Percentiles rank a stretch among this genome's conserved stretches.
phyloP scores from a whole-genome alignment of 805 yeast species.

The Kazachstania psychrophila region DNA sequence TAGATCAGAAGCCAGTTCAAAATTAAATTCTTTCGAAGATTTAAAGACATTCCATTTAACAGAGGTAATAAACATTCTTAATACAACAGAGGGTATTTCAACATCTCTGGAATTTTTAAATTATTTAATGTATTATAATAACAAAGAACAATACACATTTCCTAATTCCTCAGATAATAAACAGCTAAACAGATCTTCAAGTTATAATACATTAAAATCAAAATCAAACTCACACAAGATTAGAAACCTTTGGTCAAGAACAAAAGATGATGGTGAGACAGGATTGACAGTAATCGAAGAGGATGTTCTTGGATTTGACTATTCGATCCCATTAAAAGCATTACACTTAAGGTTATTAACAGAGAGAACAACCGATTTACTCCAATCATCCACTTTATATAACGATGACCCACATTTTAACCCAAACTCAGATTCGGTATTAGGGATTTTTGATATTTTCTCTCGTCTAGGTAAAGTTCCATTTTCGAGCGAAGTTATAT shows the following conservation, averaged over 20 bases:
- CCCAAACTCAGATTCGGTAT: conserved; percentile 22
- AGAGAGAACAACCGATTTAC: conserved; percentile 59
- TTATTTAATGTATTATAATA: conserved; percentile 14
- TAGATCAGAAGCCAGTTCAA: neutral
- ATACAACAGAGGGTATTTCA: conserved; percentile 26
- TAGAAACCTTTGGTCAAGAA: conserved; percentile 13
- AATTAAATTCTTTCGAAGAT: conserved; percentile 15
- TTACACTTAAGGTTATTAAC: conserved; percentile 48
- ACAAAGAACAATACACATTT: conserved; percentile 1
- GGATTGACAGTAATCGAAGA: conserved; percentile 16
- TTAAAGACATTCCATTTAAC: conserved; percentile 14
- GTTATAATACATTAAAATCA: conserved; percentile 14
- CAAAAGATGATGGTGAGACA: conserved; percentile 18
- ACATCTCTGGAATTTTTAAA: conserved; percentile 24
- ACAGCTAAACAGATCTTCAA: conserved; percentile 13
- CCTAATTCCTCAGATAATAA: neutral
- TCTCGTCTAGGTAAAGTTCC: conserved; percentile 33
- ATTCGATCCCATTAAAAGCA: conserved; percentile 15
- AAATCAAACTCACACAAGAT: conserved; percentile 12
- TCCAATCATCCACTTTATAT: conserved; percentile 48
- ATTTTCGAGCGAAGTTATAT: conserved; percentile 61
- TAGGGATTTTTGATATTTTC: conserved; percentile 31
- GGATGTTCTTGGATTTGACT: conserved; percentile 19
- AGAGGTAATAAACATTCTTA: conserved; percentile 18
- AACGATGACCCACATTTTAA: conserved; percentile 22